Base-by-base conservation (phyloP, 805 yeast species). In the Yarrowia hollandica region DNA sequence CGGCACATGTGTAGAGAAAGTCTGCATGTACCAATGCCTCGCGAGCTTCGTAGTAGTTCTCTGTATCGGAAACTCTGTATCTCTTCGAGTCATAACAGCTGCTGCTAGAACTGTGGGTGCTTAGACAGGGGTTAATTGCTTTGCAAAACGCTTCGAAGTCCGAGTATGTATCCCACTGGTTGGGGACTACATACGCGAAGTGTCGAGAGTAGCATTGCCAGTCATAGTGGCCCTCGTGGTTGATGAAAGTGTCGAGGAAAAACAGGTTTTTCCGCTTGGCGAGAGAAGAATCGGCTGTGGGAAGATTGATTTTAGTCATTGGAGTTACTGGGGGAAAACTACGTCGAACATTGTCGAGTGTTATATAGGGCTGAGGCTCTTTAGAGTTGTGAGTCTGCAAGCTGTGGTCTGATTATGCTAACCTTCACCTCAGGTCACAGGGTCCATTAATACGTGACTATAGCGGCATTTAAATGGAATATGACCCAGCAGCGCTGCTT, bases 341-440 rank as follows among this genome's bases (percentile, higher is more conserved):
- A 23, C 8, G 9, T n/a, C n/a, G n/a, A n/a, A n/a, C n/a, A 15
- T 7, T 14, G 16, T 26, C 31, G 14, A 15, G 19, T 8, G 11
- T 7, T 41, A 16, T 41, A 41, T 41, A 41, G 2, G 15, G 15
- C 21, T 12, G 22, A 25, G 11, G 14, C 7, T 4, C 44, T 4
- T 12, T 41, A 41, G 33, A 26, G 35, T 44, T 28, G 2, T 10
- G 26, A 14, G 50, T 5, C 52, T 44, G 52, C 52, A 28, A 14
- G n/a, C 14, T 19, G 52, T 44, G 52, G 52, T 18, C 52, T 44
- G 52, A 44, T 44, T 28, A 44, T 44, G 35, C 52, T 9, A 44
- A 44, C 52, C 35, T 44, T 25, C 21, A 9, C 3, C 11, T 22
- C 19, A 25, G 12, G 34, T 42, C 50, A 42, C 28, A 5, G 30